Evolutionary conservation across 2,329 filamentous ascomycete genomes (phyloP).

Genomic region (Fusarium sp.): DNA sequence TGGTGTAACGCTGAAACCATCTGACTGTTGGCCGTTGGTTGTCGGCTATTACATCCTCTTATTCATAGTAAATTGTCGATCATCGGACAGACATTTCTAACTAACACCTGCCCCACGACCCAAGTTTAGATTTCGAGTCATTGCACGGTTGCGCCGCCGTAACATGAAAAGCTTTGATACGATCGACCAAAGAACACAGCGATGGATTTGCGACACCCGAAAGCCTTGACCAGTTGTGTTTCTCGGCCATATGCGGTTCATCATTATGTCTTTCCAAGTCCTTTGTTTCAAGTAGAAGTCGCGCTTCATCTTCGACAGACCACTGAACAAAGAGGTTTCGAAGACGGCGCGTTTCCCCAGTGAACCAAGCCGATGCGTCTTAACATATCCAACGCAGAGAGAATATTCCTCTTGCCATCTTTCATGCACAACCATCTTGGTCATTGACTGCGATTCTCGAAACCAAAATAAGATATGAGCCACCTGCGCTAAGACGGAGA

Average conservation of each 20-base stretch:
- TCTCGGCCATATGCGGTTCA: slow-evolving; percentile 19
- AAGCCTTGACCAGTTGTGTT: slow-evolving; percentile 40
- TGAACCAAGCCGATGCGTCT: background rate
- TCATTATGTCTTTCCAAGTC: background rate
- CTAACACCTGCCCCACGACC: slow-evolving; percentile 18
- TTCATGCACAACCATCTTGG: slow-evolving; percentile 1
- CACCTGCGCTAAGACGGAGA: slow-evolving; percentile 29
- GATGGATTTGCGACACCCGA: slow-evolving; percentile 30
- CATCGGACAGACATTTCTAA: slow-evolving; percentile 18
- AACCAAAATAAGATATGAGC: slow-evolving; percentile 1
- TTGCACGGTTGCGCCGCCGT: slow-evolving; percentile 27
- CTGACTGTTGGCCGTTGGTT: background rate
- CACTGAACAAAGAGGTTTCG: slow-evolving; percentile 8
- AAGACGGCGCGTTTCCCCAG: background rate
- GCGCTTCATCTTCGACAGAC: background rate
- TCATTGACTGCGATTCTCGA: slow-evolving; percentile 1
- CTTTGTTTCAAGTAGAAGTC: background rate
- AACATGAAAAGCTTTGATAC: slow-evolving; percentile 38
- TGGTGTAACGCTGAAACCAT: background rate
- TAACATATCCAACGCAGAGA: slow-evolving; percentile 19
- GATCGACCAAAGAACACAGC: slow-evolving; percentile 38
- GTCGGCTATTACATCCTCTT: slow-evolving; percentile 9
- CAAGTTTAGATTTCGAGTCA: slow-evolving; percentile 33
- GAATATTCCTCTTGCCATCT: slow-evolving; percentile 11
- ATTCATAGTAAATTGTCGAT: slow-evolving; percentile 25